Percentiles rank a stretch among this genome's conserved stretches.
phyloP scores from a whole-genome alignment of 2,329 filamentous ascomycete species.

The Periglandula ipomoeae region DNA sequence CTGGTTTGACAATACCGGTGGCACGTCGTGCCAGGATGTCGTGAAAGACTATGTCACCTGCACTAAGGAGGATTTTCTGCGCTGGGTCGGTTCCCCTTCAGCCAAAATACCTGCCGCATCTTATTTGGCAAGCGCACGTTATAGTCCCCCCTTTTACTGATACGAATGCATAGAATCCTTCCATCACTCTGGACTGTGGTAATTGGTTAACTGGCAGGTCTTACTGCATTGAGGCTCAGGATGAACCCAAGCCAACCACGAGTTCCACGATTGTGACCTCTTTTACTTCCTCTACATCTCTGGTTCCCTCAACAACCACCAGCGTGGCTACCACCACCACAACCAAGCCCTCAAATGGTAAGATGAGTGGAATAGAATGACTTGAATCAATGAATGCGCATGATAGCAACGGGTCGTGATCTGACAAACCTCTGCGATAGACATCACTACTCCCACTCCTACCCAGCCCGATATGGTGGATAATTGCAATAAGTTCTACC shows the following conservation, averaged over 20 bases:
- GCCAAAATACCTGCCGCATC: not conserved
- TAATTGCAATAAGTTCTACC: slow-evolving; percentile 21
- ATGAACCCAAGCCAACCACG: not conserved
- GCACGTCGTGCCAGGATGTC: not conserved
- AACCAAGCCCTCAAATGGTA: not conserved
- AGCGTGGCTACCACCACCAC: not conserved
- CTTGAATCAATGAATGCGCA: no score
- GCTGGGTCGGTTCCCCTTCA: not conserved
- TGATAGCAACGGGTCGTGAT: no score
- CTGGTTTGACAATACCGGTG: not conserved
- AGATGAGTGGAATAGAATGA: not conserved
- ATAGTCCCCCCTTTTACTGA: not conserved
- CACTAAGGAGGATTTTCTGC: not conserved
- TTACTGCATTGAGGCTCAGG: not conserved
- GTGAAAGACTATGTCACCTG: not conserved
- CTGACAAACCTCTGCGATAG: no score
- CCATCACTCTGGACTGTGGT: not conserved
- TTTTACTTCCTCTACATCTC: not conserved
- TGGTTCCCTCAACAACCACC: not conserved
- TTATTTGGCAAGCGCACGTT: not conserved
- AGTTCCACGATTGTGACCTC: not conserved
- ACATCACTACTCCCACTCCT: slow-evolving; percentile 8
- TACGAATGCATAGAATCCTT: not conserved
- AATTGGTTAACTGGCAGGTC: not conserved
- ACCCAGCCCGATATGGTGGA: slow-evolving; percentile 19